Evolutionary conservation across 768 basidiomycete species (phyloP), one percentile per base, ranked within the genome.

Genomic region (Agrocybe pediades): DNA sequence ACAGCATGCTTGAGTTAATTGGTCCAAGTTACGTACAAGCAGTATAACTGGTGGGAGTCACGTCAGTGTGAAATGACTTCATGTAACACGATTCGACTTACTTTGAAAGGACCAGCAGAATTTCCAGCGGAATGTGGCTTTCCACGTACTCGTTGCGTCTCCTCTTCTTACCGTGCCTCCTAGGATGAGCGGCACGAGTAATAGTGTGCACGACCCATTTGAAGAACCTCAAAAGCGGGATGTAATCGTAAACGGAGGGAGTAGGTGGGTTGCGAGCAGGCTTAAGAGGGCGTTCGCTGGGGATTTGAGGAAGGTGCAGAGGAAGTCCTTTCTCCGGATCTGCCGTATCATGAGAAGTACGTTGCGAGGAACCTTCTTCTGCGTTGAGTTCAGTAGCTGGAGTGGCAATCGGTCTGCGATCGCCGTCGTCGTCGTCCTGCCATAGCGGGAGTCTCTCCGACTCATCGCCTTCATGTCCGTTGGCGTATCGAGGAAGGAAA

Each of bases 81-180:
- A 65, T 40, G 59, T 19, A 48, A 46, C 16, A 16, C 24, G 48
- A n/a, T 17, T 16, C 11, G n/a, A 67, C 64, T 50, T 57, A 81
- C 71, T 82, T 48, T 71, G 78, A 56, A 82, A 68, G 63, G 73
- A 82, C 44, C 80, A 68, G 53, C 69, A 75, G 55, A 55, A 86
- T 80, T 66, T 85, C 84, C 15, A 86, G 68, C 4, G 86, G 86
- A 6, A 88, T 80, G 59, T 87, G 85, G 52, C 83, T 82, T 64
- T 85, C 82, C 8, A 79, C 71, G 77, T 62, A 61, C 41, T 65
- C 66, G 36, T 60, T 46, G 33, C 58, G 48, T 6, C 55, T 26
- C 21, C 56, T 62, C 42, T 51, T 60, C 57, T 60, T 65, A 7
- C 56, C 51, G 11, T 49, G 58, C 6, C 55, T 50, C 25, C 56